A percentile compares a stretch with the other conserved stretches of the same genome.
phyloP scores from a whole-genome alignment of 2,329 filamentous ascomycete species.

The Thielaviopsis musarum region DNA sequence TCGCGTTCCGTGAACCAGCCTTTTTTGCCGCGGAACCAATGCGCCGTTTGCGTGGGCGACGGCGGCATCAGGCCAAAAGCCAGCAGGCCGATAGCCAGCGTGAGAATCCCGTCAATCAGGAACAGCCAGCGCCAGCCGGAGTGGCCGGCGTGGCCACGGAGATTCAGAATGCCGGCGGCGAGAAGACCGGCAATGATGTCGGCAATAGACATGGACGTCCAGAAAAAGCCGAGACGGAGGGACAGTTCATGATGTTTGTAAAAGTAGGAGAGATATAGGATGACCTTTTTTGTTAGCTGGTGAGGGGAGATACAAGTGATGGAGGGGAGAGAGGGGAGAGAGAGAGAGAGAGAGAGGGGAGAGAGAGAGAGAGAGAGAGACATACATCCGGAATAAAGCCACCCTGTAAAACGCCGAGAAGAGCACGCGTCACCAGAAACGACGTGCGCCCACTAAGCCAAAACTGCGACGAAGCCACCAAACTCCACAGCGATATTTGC shows the following conservation, averaged over 20 bases:
- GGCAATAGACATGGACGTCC: slow-evolving; percentile 24
- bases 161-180: slow-evolving; percentile 24
- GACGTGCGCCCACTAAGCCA: slow-evolving; percentile 23
- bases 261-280: slow-evolving; percentile 28
- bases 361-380: background rate
- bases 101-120: slow-evolving; percentile 33
- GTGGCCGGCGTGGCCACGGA: slow-evolving; percentile 21
- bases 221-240: slow-evolving; percentile 25
- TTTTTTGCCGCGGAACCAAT: slow-evolving; percentile 34
- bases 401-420: slow-evolving; percentile 27
- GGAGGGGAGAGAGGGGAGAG: background rate
- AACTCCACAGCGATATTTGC: slow-evolving; percentile 39
- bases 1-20: slow-evolving; percentile 46
- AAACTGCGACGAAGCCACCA: slow-evolving; percentile 33
- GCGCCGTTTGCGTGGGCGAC: slow-evolving; percentile 32
- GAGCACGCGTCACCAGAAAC: slow-evolving; percentile 23
- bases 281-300: slow-evolving; percentile 10
- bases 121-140: slow-evolving; percentile 35
- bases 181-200: slow-evolving; percentile 24
- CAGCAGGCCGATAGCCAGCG: slow-evolving; percentile 31
- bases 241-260: slow-evolving; percentile 26
- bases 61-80: slow-evolving; percentile 39
- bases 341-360: slow-evolving; percentile 11
- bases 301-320: background rate
- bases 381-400: slow-evolving; percentile 29